Percentiles rank a stretch among this genome's conserved stretches.
These are phyloP conservation scores for Tylopilus balloui DNA, from an alignment of 768 basidiomycete species.

Conservation along the genomic window DNA sequence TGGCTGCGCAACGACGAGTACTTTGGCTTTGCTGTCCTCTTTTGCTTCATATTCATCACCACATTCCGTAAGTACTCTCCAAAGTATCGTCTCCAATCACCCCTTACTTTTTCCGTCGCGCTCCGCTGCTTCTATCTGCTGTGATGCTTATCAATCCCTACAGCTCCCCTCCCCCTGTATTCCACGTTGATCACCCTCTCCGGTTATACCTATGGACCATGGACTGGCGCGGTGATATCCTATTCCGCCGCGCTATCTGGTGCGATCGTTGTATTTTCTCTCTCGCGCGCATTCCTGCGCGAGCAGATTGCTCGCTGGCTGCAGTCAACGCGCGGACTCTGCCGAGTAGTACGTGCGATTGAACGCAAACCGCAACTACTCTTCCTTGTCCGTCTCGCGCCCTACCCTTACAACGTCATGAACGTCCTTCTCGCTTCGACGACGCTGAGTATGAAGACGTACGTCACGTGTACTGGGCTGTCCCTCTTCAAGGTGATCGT, in stretches of 20 bases:
- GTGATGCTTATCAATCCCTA: slow-evolving; percentile 7
- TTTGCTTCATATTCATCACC: slow-evolving; percentile 78
- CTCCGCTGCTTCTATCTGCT: slow-evolving; percentile 4
- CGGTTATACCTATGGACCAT: slow-evolving; percentile 85
- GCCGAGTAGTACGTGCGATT: slow-evolving; percentile 80
- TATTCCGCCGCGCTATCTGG: slow-evolving; percentile 84
- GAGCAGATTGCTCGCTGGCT: slow-evolving; percentile 70
- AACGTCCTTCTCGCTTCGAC: slow-evolving; percentile 89
- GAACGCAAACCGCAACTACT: slow-evolving; percentile 84
- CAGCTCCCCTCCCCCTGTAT: slow-evolving; percentile 88
- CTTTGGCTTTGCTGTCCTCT: slow-evolving; percentile 75
- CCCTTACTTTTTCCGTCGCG: slow-evolving; percentile 10
- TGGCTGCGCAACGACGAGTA: slow-evolving; percentile 70
- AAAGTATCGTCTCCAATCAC: neutral
- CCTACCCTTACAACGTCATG: slow-evolving; percentile 92
- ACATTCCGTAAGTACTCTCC: slow-evolving; percentile 66
- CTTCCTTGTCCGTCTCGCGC: slow-evolving; percentile 89
- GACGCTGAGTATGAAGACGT: slow-evolving; percentile 72
- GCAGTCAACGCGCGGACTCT: slow-evolving; percentile 62
- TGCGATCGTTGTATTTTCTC: slow-evolving; percentile 75
- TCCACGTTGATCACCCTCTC: slow-evolving; percentile 90
- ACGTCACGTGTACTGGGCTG: slow-evolving; percentile 74
- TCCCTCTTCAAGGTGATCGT: slow-evolving; percentile 87
- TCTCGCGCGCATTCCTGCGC: slow-evolving; percentile 73
- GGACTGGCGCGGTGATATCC: slow-evolving; percentile 80